Evolutionary conservation across 495 filamentous ascomycete genomes (phyloP), one percentile per base, ranked within the genome.

Genomic region (Aspergillus asperescens): DNA sequence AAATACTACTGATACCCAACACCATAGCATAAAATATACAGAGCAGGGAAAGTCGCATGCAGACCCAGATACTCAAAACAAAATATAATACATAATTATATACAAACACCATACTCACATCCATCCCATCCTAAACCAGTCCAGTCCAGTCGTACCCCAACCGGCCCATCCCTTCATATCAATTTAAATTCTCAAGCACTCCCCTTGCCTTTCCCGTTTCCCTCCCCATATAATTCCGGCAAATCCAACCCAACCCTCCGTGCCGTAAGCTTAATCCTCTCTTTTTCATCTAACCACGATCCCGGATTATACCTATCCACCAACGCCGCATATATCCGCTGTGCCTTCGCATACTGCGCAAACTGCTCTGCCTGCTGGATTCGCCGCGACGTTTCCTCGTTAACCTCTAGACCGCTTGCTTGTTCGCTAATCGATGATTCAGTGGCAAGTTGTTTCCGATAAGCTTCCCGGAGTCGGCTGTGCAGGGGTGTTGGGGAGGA

Each of bases 231-330:
- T 62, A 66, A 61, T 44, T 61, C 65, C 10, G 92, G 92, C 65
- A 97, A 68, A 71, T 94, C 78, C 82, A 95, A 86, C 22, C 92
- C 93, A 39, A 96, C 89, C 68, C 88, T 79, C 68, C 88, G 74
- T 12, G 93, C 92, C 52, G 88, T 88, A 75, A 96, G 71, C 50
- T 88, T 62, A 34, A 96, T 82, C 55, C 82, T 75, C 73, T 94
- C 90, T 70, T 94, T 89, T 69, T 93, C 84, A 58, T 85, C 82
- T 81, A 92, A 83, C 40, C 71, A 72, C 81, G 90, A 86, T 5
- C 89, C 88, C 6, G 91, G 90, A 64, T 97, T 98, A 70, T 97
- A 98, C 60, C 89, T 77, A 65, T 96, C 92, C 20, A 97, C 54
- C 29, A 96, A 67, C 34, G 79, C 82, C 6, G 79, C 77, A 61